Percentiles rank a stretch among this genome's conserved stretches.
Conservation (phyloP, 2,329 filamentous ascomycete species). For the Xylogone sp. region DNA sequence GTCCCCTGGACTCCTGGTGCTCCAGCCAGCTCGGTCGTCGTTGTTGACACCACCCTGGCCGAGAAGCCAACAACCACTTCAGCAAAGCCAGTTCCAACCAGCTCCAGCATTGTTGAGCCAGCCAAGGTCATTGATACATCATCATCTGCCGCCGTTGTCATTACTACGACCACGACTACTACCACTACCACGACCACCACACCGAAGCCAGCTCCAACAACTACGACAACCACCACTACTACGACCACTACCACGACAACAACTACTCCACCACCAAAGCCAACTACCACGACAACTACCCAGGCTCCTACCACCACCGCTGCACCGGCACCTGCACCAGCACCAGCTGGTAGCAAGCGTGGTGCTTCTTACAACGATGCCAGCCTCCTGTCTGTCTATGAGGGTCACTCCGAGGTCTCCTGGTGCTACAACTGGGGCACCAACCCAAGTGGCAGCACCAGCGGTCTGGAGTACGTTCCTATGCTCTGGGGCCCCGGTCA, state of each 20-base stretch:
- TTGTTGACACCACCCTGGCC: not conserved
- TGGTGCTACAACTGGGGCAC: conserved; percentile 72
- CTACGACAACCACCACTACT: not conserved
- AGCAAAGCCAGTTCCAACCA: not conserved
- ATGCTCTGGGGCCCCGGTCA: conserved; percentile 58
- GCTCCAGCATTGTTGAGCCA: not conserved
- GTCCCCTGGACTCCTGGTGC: not conserved
- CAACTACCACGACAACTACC: not conserved
- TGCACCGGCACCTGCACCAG: conserved; percentile 11
- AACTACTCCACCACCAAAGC: not conserved
- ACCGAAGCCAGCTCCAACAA: not conserved
- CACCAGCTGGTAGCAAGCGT: conserved; percentile 44
- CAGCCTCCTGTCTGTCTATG: conserved; percentile 48
- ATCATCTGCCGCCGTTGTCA: too few relatives aligned
- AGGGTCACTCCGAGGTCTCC: conserved; percentile 35
- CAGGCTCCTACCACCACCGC: conserved; percentile 7
- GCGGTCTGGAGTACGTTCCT: conserved; percentile 56
- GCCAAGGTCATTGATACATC: not conserved
- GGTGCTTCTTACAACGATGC: conserved; percentile 66
- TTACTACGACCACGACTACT: not conserved
- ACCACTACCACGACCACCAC: not conserved
- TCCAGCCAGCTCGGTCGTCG: not conserved
- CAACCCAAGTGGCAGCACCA: conserved; percentile 32
- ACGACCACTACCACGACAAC: not conserved
- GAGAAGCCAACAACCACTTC: not conserved